A percentile compares a stretch with the other conserved stretches of the same genome.
Conservation (phyloP, 805 yeast genomes). For the Metschnikowia drakensbergensis region DNA sequence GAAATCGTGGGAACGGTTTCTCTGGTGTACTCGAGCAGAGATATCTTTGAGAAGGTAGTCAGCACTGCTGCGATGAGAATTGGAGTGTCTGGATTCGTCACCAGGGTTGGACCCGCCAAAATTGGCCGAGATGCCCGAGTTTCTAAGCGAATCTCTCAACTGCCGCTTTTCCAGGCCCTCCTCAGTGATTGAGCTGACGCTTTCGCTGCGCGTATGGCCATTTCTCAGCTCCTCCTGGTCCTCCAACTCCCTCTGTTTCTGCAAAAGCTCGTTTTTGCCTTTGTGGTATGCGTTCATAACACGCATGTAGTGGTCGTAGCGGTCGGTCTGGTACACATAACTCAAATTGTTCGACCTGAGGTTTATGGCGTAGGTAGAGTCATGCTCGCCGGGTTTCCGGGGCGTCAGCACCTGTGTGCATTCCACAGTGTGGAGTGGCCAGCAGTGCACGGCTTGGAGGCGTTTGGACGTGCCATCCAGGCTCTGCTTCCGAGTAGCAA, state of each 20-base stretch:
- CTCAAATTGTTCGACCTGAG: constrained; percentile 46
- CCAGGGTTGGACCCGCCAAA: constrained; percentile 19
- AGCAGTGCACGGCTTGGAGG: constrained; percentile 70
- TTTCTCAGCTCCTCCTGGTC: constrained; percentile 10
- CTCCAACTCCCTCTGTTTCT: constrained; percentile 27
- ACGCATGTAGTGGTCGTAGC: constrained; percentile 52
- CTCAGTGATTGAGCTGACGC: constrained; percentile 18
- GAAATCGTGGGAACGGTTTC: constrained; percentile 51
- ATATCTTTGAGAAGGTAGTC: constrained; percentile 53
- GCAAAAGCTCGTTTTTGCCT: constrained; percentile 52
- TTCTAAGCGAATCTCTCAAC: constrained; percentile 44
- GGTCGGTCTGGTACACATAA: constrained; percentile 59
- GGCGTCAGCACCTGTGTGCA: constrained; percentile 38
- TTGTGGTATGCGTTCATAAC: constrained; percentile 53
- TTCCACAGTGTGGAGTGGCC: constrained; percentile 65
- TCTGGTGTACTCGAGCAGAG: constrained; percentile 57
- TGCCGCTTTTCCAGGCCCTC: constrained; percentile 34
- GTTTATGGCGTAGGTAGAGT: constrained; percentile 39
- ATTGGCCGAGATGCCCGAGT: constrained; percentile 32
- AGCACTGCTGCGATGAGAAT: constrained; percentile 27
- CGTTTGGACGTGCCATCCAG: constrained; percentile 31
- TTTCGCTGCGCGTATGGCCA: constrained; percentile 12
- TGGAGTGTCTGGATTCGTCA: constrained; percentile 10
- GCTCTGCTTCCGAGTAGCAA: constrained; percentile 57
- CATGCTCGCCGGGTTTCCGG: constrained; percentile 18